These are phyloP conservation scores for Phialophora verrucosa DNA, from an alignment of 2,329 filamentous ascomycete species.

Conservation along the genomic window DNA sequence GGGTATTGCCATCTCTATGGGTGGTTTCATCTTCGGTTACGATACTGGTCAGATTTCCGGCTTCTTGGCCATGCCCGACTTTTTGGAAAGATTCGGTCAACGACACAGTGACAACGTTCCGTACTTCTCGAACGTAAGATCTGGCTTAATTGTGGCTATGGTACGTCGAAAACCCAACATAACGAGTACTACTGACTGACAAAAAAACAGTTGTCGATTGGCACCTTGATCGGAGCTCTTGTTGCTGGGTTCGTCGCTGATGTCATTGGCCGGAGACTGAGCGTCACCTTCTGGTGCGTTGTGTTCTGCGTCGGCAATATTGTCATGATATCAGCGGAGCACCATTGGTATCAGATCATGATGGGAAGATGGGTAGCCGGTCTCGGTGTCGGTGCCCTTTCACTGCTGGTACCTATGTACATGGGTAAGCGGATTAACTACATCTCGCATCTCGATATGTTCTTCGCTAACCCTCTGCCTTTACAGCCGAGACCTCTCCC, in stretches of 20 bases:
- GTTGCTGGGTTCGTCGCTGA: conserved; percentile 59
- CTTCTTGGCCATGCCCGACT: conserved; percentile 51
- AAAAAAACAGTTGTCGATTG: conserved; percentile 57
- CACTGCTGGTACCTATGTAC: conserved; percentile 54
- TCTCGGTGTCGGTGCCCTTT: conserved; percentile 52
- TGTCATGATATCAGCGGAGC: conserved; percentile 58
- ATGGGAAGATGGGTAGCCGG: conserved; percentile 53
- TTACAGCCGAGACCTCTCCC: conserved; percentile 51
- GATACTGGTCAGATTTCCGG: conserved; percentile 54
- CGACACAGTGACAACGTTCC: conserved; percentile 46
- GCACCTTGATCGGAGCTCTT: conserved; percentile 74
- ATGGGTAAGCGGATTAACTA: conserved; percentile 25
- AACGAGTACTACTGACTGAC: no score
- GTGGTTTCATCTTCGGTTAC: conserved; percentile 51
- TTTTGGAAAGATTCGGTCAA: conserved; percentile 49
- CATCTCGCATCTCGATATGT: not conserved
- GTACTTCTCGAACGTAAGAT: conserved; percentile 52
- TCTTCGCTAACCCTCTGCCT: not conserved
- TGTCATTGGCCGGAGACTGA: conserved; percentile 51
- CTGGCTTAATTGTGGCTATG: no score
- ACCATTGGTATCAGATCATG: conserved; percentile 69
- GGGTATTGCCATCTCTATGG: conserved; percentile 55
- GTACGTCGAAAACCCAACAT: no score
- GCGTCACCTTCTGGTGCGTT: conserved; percentile 49
- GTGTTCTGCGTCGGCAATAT: conserved; percentile 51